Percentiles rank a stretch among this genome's conserved stretches.
Conservation (phyloP, 2,329 filamentous ascomycete species). For the Phyllosticta citrichinensis region DNA sequence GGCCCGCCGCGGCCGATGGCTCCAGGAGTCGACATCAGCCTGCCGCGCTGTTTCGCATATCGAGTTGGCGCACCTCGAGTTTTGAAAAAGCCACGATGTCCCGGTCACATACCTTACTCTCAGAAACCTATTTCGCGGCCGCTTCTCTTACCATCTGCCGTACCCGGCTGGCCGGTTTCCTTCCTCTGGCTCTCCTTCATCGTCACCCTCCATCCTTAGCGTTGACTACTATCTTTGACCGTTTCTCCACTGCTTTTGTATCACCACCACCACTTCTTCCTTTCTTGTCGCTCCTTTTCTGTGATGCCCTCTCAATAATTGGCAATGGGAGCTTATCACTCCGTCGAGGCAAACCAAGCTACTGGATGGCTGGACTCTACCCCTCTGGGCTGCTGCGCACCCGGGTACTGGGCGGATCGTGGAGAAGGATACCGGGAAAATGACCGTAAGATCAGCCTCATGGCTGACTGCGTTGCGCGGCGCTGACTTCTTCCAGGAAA, state of each 20-base stretch:
- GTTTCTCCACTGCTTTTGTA: background rate
- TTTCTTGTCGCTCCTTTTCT: constrained; percentile 12
- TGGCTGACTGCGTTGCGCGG: background rate
- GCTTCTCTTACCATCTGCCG: constrained; percentile 2
- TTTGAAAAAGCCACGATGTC: constrained; percentile 10
- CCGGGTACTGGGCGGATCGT: background rate
- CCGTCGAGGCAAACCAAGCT: constrained; percentile 3
- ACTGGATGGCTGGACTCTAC: constrained; percentile 8
- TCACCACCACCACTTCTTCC: background rate
- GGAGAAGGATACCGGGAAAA: background rate
- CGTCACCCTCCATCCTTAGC: constrained; percentile 4
- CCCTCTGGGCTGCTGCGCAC: constrained; percentile 8
- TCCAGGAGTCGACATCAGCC: background rate
- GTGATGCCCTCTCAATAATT: constrained; percentile 3
- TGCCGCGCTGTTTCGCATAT: background rate
- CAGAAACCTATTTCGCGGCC: background rate
- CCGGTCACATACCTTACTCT: background rate
- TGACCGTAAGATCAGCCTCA: background rate
- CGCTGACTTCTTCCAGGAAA: constrained; percentile 1
- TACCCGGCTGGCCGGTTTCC: constrained; percentile 4
- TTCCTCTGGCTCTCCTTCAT: constrained; percentile 13
- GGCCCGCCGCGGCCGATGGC: background rate
- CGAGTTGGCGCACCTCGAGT: constrained; percentile 3
- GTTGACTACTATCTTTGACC: background rate
- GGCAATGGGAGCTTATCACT: constrained; percentile 6